Conservation (phyloP, 2,329 filamentous ascomycete species). For the Ceratocystis smalleyi region DNA sequence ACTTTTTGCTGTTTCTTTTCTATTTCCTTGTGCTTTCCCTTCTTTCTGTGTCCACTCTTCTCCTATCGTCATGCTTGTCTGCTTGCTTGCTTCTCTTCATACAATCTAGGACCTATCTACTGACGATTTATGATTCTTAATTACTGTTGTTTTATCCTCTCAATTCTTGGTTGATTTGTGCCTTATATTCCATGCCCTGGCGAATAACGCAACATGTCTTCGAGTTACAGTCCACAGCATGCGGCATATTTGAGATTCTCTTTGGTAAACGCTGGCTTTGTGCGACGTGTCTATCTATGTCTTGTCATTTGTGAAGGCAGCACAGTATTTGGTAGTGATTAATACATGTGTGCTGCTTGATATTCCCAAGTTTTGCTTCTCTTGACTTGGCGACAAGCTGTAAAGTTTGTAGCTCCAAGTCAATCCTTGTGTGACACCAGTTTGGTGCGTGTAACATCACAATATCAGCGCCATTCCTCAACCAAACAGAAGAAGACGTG, state of each 20-base stretch:
- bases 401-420: neutral
- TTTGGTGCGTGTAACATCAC: neutral
- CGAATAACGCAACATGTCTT: neutral
- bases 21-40: neutral
- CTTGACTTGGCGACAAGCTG: no score
- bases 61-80: neutral
- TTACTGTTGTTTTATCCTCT: neutral
- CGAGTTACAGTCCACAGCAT: neutral
- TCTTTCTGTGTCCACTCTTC: neutral
- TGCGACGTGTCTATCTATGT: neutral
- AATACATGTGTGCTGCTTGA: no score
- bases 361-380: no score
- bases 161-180: no score
- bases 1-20: slow-evolving; percentile 5
- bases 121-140: slow-evolving; percentile 6
- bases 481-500: no score
- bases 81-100: neutral
- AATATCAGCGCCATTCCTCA: neutral
- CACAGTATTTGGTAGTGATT: no score
- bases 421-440: neutral
- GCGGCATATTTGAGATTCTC: neutral
- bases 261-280: neutral
- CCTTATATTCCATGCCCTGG: neutral
- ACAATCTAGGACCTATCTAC: neutral
- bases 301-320: neutral